Evolutionary conservation across 495 filamentous ascomycete genomes (phyloP).

Genomic region (Podospora anserina): DNA sequence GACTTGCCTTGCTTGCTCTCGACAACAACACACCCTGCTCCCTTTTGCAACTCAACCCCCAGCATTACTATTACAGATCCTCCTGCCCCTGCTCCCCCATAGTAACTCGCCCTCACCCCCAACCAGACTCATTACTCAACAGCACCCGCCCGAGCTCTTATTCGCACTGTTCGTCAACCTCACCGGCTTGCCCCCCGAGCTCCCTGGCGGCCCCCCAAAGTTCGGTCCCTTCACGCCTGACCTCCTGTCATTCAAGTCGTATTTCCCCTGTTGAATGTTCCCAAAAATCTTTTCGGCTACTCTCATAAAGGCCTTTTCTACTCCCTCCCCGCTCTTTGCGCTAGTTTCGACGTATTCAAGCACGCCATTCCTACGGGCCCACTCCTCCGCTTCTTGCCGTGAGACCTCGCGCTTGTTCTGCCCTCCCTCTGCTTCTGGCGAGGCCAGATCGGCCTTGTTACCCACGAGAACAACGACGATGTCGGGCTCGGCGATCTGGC

Average conservation of each 20-base stretch:
- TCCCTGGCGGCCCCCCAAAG: conserved; percentile 13
- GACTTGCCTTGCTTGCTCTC: background rate
- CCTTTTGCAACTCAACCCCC: background rate
- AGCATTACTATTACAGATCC: background rate
- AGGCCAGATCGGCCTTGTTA: conserved; percentile 84
- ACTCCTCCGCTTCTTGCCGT: conserved; percentile 74
- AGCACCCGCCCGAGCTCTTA: conserved; percentile 14
- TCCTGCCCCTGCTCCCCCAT: background rate
- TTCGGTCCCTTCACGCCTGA: conserved; percentile 76
- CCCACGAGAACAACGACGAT: conserved; percentile 93
- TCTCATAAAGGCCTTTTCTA: conserved; percentile 88
- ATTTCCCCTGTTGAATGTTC: conserved; percentile 89
- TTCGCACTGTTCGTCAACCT: conserved; percentile 31
- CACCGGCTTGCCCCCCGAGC: conserved; percentile 50
- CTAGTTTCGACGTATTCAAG: conserved; percentile 93
- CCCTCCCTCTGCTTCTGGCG: conserved; percentile 34
- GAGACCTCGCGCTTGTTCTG: conserved; percentile 74
- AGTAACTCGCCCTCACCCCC: background rate
- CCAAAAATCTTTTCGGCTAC: conserved; percentile 91
- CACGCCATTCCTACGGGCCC: conserved; percentile 78
- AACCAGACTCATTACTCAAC: conserved; percentile 12
- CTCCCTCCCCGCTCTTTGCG: conserved; percentile 88
- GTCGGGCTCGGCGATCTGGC: conserved; percentile 87
- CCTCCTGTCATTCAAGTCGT: conserved; percentile 90
- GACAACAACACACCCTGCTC: background rate